Base-by-base conservation (phyloP, 208 protist species). In the Wallacemonas sp. region DNA sequence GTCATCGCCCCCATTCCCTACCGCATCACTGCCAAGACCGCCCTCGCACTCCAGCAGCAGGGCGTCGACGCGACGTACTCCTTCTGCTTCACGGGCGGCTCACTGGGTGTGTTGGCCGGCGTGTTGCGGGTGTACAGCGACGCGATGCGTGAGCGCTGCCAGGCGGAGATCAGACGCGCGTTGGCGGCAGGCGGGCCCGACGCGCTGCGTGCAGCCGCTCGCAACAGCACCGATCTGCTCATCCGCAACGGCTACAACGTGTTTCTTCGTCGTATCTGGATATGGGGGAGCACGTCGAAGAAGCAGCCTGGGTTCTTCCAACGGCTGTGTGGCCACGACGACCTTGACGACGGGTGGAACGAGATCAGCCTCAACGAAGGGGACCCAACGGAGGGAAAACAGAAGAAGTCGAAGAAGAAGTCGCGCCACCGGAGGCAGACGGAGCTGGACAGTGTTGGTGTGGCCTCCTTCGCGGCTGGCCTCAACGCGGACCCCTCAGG, bases 101-200 rank as follows among this genome's bases (percentile, higher is more conserved):
- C 76, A 13, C 39, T 89, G 15, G 83, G 83, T 3, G 70, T 86
- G 46, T 68, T 89, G 66, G 83, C 79, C 3, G 83, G 83, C 1
- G 60, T 82, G 27, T 30, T 89, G 8, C 45, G 64, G 36, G 76
- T 78, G 45, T 85, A 85, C 71, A 59, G 68, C 12, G 76, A 74
- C 52, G 57, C 66, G 13, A 46, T 88, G 24, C 62, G 66, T 3
- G 21, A 6, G 17, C 50, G 50, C 12, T 57, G 50, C 30, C 50
- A 39, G 50, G 8, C 30, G 21, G 50, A 57, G 50, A 57, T 57
- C n/a, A 8, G 38, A 32, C 50, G 50, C 21, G 50, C 24, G 30
- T 10, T 57, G 13, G 50, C 50, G 15, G 12, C 32, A 3, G 50
- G 50, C 8, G 50, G 50, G 15, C 50, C 50, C 6, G 50, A 4